Evolutionary conservation across 1,284 basidiomycete genomes (phyloP).

Genomic region (Stygiomarasmius scandens): DNA sequence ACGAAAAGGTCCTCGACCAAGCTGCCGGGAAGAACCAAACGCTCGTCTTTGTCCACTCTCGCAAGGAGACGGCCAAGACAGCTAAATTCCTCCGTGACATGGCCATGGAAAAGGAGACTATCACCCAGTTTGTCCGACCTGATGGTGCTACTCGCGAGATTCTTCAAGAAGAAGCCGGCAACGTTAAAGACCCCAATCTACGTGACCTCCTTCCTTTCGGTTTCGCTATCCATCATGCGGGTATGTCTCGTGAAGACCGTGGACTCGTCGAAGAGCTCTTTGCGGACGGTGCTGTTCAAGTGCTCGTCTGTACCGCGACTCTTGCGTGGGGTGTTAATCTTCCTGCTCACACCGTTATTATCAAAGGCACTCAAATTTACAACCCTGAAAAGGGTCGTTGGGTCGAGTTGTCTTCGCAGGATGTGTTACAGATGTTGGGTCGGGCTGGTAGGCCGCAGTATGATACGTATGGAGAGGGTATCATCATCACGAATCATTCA

Average conservation of each 20-base stretch:
- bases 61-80: conserved; percentile 98
- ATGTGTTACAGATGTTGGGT: conserved; percentile 98
- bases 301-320: conserved; percentile 96
- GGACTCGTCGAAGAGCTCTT: conserved; percentile 95
- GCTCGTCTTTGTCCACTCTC: conserved; percentile 96
- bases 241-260: conserved; percentile 95
- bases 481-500: conserved; percentile 97
- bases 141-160: conserved; percentile 90
- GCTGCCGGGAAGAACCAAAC: conserved; percentile 85
- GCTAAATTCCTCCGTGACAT: conserved; percentile 93
- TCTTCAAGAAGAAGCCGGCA: conserved; percentile 81
- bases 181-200: conserved; percentile 84
- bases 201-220: conserved; percentile 95
- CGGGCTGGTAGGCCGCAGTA: conserved; percentile 97
- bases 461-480: conserved; percentile 96
- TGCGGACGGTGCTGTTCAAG: conserved; percentile 90
- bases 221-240: conserved; percentile 98
- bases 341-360: conserved; percentile 97
- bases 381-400: conserved; percentile 98
- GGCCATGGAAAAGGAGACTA: conserved; percentile 96
- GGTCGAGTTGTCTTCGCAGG: conserved; percentile 95
- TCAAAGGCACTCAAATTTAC: conserved; percentile 99
- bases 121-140: conserved; percentile 92
- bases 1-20: conserved; percentile 97
- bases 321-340: conserved; percentile 99